A percentile compares a stretch with the other conserved stretches of the same genome.
These are phyloP conservation scores for Globisporangium recalcitrans DNA, from an alignment of 352 stramenopile genomes.

Conservation along the genomic window DNA sequence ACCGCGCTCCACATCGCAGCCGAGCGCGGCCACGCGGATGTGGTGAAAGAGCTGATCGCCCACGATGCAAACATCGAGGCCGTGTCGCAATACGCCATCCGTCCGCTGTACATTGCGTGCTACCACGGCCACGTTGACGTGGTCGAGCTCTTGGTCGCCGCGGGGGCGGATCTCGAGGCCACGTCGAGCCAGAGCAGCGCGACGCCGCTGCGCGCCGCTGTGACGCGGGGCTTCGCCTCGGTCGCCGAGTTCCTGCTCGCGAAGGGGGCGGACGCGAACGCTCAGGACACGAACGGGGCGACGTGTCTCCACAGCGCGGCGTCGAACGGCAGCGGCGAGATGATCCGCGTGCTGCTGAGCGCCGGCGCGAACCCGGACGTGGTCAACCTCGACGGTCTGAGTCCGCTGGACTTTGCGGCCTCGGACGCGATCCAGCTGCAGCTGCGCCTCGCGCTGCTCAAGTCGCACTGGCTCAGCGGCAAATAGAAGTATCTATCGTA, in stretches of 20 bases:
- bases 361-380: constrained; percentile 34
- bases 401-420: constrained; percentile 37
- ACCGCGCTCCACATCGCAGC: constrained; percentile 53
- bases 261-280: constrained; percentile 37
- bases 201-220: constrained; percentile 41
- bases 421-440: constrained; percentile 43
- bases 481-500: background rate
- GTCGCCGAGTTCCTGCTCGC: constrained; percentile 38
- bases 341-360: constrained; percentile 34
- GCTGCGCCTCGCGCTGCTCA: constrained; percentile 43
- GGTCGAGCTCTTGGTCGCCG: constrained; percentile 34
- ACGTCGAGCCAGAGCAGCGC: constrained; percentile 37
- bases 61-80: constrained; percentile 43
- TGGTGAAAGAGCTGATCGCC: constrained; percentile 35
- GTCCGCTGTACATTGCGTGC: constrained; percentile 40
- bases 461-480: constrained; percentile 43
- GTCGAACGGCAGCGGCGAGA: constrained; percentile 32
- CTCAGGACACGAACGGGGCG: constrained; percentile 34
- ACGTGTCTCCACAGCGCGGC: constrained; percentile 48
- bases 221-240: constrained; percentile 29
- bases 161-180: constrained; percentile 37
- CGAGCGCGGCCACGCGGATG: constrained; percentile 35
- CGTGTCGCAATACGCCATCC: constrained; percentile 34
- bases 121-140: constrained; percentile 47
- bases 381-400: constrained; percentile 29